Percentiles rank a stretch among this genome's conserved stretches.
phyloP scores from a whole-genome alignment of 345 rosid species.

The Brassica carinata region DNA sequence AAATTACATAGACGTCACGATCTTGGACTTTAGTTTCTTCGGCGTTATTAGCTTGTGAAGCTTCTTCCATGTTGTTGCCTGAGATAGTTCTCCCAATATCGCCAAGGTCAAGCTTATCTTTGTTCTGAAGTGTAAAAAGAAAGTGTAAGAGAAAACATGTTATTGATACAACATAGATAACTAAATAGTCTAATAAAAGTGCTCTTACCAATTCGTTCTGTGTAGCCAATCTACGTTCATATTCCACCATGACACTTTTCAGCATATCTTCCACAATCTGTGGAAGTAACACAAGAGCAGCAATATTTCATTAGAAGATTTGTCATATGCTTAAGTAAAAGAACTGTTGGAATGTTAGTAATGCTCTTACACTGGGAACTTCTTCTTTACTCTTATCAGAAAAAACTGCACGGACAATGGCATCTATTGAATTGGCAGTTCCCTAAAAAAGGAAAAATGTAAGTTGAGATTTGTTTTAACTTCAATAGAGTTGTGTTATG shows the following conservation, averaged over 20 bases:
- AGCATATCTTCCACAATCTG: slow-evolving; percentile 88
- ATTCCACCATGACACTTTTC: slow-evolving; percentile 73
- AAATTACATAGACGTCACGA: slow-evolving; percentile 11
- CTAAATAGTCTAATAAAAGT: slow-evolving; percentile 12
- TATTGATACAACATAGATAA: background rate
- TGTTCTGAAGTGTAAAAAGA: no score
- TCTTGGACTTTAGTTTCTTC: slow-evolving; percentile 14
- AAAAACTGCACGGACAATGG: slow-evolving; percentile 64
- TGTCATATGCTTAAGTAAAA: slow-evolving; percentile 7
- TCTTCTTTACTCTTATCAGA: slow-evolving; percentile 74
- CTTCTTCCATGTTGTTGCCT: slow-evolving; percentile 19
- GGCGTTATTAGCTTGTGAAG: slow-evolving; percentile 11
- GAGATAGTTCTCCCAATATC: no score
- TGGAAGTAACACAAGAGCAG: slow-evolving; percentile 23
- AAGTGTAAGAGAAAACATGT: background rate
- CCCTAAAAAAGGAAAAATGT: slow-evolving; percentile 38
- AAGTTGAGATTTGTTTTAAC: background rate
- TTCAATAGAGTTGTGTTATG: background rate
- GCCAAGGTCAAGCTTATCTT: no score
- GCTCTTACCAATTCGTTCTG: slow-evolving; percentile 63
- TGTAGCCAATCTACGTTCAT: slow-evolving; percentile 65
- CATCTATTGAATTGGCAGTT: slow-evolving; percentile 49
- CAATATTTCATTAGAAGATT: background rate
- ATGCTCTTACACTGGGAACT: slow-evolving; percentile 59
- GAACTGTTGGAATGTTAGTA: background rate